Evolutionary conservation across 352 stramenopile species (phyloP).

Genomic region (Pythium coloratum): DNA sequence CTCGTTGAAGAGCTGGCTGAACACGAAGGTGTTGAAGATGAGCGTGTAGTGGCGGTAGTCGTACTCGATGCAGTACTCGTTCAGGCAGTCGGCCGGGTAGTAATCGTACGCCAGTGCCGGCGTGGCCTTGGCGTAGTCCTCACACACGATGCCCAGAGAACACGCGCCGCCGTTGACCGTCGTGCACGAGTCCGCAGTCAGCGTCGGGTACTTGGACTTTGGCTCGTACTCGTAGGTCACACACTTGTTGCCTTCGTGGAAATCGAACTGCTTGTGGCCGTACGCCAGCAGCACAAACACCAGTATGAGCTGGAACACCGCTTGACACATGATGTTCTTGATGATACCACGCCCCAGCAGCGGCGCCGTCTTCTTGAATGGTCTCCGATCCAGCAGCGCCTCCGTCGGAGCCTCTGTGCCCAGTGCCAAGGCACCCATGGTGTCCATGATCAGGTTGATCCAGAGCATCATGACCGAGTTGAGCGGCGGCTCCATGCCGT

Average conservation of each 20-base stretch:
- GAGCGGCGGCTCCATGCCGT: constrained; percentile 75
- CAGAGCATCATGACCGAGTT: constrained; percentile 90
- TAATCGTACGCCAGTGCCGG: constrained; percentile 32
- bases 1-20: constrained; percentile 94
- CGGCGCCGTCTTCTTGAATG: constrained; percentile 68
- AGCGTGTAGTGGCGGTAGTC: constrained; percentile 95
- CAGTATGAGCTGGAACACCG: constrained; percentile 76
- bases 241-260: constrained; percentile 62
- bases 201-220: constrained; percentile 49
- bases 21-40: constrained; percentile 99
- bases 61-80: constrained; percentile 50
- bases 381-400: constrained; percentile 57
- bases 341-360: constrained; percentile 64
- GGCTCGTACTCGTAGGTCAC: constrained; percentile 39
- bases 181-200: constrained; percentile 41
- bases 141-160: constrained; percentile 46
- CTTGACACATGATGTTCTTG: constrained; percentile 78
- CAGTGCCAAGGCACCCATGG: constrained; percentile 71
- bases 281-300: constrained; percentile 80
- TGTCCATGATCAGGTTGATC: constrained; percentile 90
- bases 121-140: constrained; percentile 56
- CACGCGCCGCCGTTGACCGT: constrained; percentile 51
- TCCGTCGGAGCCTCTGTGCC: constrained; percentile 72
- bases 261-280: constrained; percentile 56
- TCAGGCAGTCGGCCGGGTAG: constrained; percentile 54